Percentiles rank a stretch among this genome's conserved stretches.
Conservation (phyloP, 192 early-diverging fungal genomes). For the Jimgerdemannia flammicorona region DNA sequence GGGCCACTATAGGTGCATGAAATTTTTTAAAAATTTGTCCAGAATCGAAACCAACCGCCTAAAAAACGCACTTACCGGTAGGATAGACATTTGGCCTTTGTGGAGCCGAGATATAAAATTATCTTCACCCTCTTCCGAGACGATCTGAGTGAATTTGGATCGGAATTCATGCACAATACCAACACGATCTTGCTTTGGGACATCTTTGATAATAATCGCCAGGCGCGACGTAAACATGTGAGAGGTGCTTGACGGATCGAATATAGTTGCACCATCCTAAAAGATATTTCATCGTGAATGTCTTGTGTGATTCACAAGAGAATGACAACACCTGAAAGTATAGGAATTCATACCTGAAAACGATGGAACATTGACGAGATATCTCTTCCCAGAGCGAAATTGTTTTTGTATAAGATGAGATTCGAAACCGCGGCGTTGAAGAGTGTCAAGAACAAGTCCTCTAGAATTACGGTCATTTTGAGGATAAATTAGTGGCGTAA, state of each 20-base stretch:
- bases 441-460: neutral
- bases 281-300: neutral
- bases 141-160: constrained; percentile 12
- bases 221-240: neutral
- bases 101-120: constrained; percentile 20
- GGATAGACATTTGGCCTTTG: constrained; percentile 14
- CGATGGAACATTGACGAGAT: constrained; percentile 24
- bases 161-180: constrained; percentile 15
- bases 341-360: constrained; percentile 11
- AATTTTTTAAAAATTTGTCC: neutral
- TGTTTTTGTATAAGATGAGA: constrained; percentile 19
- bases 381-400: constrained; percentile 17
- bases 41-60: neutral
- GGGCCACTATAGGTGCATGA: neutral
- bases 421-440: constrained; percentile 3
- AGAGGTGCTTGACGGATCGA: neutral
- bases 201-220: constrained; percentile 22
- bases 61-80: neutral
- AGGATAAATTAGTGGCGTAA: constrained; percentile 3
- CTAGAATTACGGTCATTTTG: neutral
- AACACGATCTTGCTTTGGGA: constrained; percentile 9
- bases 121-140: constrained; percentile 15
- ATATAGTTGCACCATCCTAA: neutral
- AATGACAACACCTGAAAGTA: neutral
- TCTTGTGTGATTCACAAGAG: neutral